These are phyloP conservation scores for Tulasnella sp. DNA, from an alignment of 768 basidiomycete species.

Conservation along the genomic window DNA sequence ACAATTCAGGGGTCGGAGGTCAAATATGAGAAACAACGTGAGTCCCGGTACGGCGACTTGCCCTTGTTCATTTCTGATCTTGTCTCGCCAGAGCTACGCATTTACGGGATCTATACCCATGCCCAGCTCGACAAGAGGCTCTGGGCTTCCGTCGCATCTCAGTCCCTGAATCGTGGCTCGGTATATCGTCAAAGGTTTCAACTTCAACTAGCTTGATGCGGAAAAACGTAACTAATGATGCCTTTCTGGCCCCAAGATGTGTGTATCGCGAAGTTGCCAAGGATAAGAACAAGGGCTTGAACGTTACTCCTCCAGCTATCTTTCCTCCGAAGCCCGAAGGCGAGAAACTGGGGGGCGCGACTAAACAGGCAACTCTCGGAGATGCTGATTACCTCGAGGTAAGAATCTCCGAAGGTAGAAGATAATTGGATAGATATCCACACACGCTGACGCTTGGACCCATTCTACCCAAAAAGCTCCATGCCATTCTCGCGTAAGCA, in stretches of 20 bases:
- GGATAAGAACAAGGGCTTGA: neutral
- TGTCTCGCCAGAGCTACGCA: constrained; percentile 12
- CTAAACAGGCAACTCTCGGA: neutral
- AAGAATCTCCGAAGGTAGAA: neutral
- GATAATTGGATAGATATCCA: neutral
- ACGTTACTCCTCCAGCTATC: constrained; percentile 1
- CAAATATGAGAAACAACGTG: constrained; percentile 1
- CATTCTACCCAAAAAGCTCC: neutral
- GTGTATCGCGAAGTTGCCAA: neutral
- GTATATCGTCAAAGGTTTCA: constrained; percentile 43
- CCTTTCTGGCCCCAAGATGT: neutral
- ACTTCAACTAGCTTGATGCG: neutral
- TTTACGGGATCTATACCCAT: constrained; percentile 43
- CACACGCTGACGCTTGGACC: neutral
- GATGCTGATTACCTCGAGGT: constrained; percentile 3
- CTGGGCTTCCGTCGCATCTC: constrained; percentile 37
- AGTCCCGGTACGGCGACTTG: no score
- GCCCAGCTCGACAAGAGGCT: constrained; percentile 35
- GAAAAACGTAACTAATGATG: neutral
- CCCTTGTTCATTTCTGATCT: neutral
- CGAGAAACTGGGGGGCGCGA: neutral
- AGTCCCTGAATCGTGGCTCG: constrained; percentile 34
- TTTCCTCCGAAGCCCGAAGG: neutral
- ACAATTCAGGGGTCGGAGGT: neutral
- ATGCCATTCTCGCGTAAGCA: neutral